These are phyloP conservation scores for Eragrostis curvula DNA, from an alignment of 176 grass and related monocot species.

Conservation along the genomic window DNA sequence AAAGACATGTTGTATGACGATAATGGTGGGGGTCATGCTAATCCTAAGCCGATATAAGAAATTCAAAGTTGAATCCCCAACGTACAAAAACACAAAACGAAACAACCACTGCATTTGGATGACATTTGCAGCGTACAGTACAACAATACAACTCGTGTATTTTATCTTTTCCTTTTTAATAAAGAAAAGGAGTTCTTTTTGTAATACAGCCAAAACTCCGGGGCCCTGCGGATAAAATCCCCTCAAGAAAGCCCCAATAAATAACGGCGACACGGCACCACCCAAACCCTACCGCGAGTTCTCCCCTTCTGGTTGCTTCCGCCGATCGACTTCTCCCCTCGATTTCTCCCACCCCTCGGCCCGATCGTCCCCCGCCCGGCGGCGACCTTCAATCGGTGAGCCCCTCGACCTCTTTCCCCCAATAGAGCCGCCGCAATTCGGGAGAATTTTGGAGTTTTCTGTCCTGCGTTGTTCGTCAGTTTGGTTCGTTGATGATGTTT, in stretches of 20 bases:
- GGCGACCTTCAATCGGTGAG: slow-evolving; percentile 33
- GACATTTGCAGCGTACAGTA: too few species aligned
- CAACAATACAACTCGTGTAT: too few species aligned
- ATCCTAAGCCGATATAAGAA: too few species aligned
- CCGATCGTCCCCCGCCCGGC: background rate
- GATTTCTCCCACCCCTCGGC: too few species aligned
- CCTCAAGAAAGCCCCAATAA: slow-evolving; percentile 13
- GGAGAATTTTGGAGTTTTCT: slow-evolving; percentile 9
- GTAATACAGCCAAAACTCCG: background rate
- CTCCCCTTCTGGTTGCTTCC: slow-evolving; percentile 43
- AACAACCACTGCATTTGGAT: too few species aligned
- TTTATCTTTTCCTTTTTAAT: too few species aligned
- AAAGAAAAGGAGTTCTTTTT: background rate
- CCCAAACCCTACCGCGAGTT: slow-evolving; percentile 49
- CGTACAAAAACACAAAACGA: too few species aligned
- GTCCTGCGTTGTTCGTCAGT: background rate
- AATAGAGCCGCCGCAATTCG: background rate
- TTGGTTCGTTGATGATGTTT: background rate
- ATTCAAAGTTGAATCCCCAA: too few species aligned
- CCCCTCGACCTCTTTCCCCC: slow-evolving; percentile 13
- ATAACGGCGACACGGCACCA: slow-evolving; percentile 50
- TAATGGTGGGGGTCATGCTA: too few species aligned
- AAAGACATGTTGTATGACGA: background rate
- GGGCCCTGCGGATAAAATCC: slow-evolving; percentile 1
- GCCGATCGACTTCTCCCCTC: too few species aligned